Evolutionary conservation across 352 stramenopile species (phyloP), one percentile per base, ranked within the genome.

Genomic region (Pilasporangium apinafurcum): DNA sequence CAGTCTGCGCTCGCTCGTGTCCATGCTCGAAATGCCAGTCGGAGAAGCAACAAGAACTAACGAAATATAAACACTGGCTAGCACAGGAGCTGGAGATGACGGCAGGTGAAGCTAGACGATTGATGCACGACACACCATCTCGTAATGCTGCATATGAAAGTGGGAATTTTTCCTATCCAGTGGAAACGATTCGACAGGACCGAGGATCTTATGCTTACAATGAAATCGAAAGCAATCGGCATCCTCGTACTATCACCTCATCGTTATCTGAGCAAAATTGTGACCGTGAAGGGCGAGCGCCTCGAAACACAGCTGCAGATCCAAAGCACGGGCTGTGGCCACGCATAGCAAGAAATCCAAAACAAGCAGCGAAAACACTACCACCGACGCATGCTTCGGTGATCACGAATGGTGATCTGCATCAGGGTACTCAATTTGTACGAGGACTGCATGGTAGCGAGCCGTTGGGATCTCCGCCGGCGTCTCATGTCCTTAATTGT

Each of bases 401-500:
- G 12, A 16, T 8, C 32, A 8, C 22, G 32, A n/a, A 37, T 16
- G 32, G 9, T 20, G n/a, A n/a, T n/a, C n/a, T n/a, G n/a, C n/a
- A n/a, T n/a, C n/a, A n/a, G n/a, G n/a, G n/a, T 34, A 9, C 22
- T 32, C 8, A 42, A 42, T 34, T 34, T n/a, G n/a, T n/a, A n/a
- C n/a, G n/a, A n/a, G n/a, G 30, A 12, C 3, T 25, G 10, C 31
- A 49, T 33, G 10, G n/a, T 4, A 25, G 42, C 13, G 31, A 42
- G 25, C 49, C 49, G 2, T n/a, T 51, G 7, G 41, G 75, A 8
- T 87, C 72, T 0, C 72, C 75, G 6, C 75, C 75, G 10, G 72
- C 72, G 1, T 53, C 59, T 0, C 68, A 72, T 31, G 67, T 84
- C 26, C 33, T 87, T 39, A 83, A 85, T 53, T 87, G 72, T 35